Evolutionary conservation across 495 filamentous ascomycete genomes (phyloP), one percentile per base, ranked within the genome.

Genomic region (Clavariopsis aquatica): DNA sequence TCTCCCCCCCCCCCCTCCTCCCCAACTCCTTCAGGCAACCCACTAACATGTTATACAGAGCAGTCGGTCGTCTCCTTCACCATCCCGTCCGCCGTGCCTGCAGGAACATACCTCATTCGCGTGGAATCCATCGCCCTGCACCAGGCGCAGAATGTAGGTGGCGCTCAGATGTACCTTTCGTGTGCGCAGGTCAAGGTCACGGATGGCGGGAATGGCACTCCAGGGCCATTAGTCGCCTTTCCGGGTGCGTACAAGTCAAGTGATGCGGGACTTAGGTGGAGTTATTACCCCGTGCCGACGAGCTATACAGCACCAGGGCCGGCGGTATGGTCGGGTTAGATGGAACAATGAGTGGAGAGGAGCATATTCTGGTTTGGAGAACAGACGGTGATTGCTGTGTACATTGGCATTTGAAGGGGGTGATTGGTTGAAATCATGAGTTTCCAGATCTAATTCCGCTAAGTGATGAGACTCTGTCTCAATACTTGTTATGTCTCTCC

Each of bases 91-190:
- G 77, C 75, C 55, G 76, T 85, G 65, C 76, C 80, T 0, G 74
- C 72, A 49, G 85, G 85, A 54, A 81, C 87, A 59, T 88, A 88
- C 62, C 81, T 88, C 54, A 75, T 87, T 53, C 80, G 85, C 3
- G 82, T 83, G 56, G 84, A 87, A 70, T 79, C 80, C 20, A 79
- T 87, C n/a, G 83, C 82, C 12, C 69, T 83, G 59, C 81, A 83
- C 67, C 75, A 55, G 29, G 71, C 69, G 13, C 28, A 34, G 26
- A 57, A 24, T n/a, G 34, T 36, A 0, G 72, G 72, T 7, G 65
- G 61, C 34, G 64, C 72, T 1, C 68, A 73, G 60, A 68, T 72
- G n/a, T 73, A 74, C 34, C 49, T 73, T 22, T 52, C 55, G 17
- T 71, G 71, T 38, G 71, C 69, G 34, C 71, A 73, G 57, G 49